These are phyloP conservation scores for Alternaria sp. DNA, from an alignment of 2,329 filamentous ascomycete genomes.

Conservation along the genomic window DNA sequence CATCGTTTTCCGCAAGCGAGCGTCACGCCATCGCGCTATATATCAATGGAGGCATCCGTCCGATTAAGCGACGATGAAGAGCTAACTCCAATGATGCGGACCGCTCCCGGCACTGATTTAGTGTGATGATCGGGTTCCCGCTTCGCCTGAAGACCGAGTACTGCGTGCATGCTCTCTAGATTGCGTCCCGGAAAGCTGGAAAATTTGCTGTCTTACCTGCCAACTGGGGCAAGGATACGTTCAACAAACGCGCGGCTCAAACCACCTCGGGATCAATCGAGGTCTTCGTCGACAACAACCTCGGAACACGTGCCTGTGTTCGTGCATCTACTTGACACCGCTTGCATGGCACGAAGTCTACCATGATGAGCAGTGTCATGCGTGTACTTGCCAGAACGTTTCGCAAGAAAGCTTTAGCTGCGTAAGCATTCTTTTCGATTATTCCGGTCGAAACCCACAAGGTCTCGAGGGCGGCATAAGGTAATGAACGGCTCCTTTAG, in stretches of 20 bases:
- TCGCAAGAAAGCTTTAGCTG: not conserved
- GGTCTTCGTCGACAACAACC: not conserved
- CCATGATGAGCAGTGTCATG: not conserved
- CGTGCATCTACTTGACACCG: not conserved
- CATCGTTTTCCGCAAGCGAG: not conserved
- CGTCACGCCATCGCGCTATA: not conserved
- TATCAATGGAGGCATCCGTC: not conserved
- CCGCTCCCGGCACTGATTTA: constrained; percentile 9
- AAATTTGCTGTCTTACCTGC: constrained; percentile 3
- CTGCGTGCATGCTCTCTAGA: not conserved
- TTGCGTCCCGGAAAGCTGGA: not conserved
- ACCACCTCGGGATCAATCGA: not conserved
- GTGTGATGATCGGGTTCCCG: not conserved
- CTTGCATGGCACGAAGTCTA: not conserved
- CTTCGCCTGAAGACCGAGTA: not conserved
- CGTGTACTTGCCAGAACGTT: not conserved
- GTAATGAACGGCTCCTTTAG: constrained; percentile 2
- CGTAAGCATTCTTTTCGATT: not conserved
- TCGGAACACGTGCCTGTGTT: constrained; percentile 1
- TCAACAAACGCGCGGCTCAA: not conserved
- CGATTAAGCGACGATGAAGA: not conserved
- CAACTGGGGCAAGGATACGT: not conserved
- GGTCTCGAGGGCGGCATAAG: not conserved
- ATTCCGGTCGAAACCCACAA: not conserved
- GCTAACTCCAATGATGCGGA: constrained; percentile 4